Percentiles rank a stretch among this genome's conserved stretches.
Evolutionary conservation across 768 basidiomycete genomes (phyloP).

Genomic region (button mushroom (Agaricus bisporus)): DNA sequence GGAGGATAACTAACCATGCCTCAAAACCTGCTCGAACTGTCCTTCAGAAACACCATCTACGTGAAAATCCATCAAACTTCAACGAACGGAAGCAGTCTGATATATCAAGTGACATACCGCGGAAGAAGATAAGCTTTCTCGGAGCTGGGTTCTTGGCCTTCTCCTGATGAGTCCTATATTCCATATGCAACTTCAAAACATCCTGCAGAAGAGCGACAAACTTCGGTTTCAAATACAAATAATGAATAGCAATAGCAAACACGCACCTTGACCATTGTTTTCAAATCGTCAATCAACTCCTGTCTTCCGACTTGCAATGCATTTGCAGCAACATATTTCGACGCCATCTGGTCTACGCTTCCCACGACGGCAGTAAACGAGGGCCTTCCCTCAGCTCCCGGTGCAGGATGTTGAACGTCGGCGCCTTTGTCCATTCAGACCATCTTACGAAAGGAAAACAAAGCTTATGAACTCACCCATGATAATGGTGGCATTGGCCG

Average conservation of each 20-base stretch:
- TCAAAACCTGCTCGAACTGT: slow-evolving; percentile 44
- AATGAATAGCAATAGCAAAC: not conserved
- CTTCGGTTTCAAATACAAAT: not conserved
- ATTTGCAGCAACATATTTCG: slow-evolving; percentile 56
- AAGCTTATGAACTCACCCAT: slow-evolving; percentile 43
- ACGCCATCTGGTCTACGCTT: slow-evolving; percentile 63
- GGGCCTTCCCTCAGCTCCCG: slow-evolving; percentile 64
- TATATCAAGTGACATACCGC: slow-evolving; percentile 34
- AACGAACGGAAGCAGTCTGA: slow-evolving; percentile 1
- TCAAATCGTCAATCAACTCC: slow-evolving; percentile 67
- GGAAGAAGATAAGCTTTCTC: slow-evolving; percentile 64
- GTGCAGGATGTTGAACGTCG: slow-evolving; percentile 76
- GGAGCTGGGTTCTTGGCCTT: slow-evolving; percentile 34
- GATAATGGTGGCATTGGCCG: slow-evolving; percentile 65
- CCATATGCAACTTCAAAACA: slow-evolving; percentile 46
- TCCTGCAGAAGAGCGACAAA: slow-evolving; percentile 29
- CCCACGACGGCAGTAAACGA: slow-evolving; percentile 75
- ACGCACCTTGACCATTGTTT: slow-evolving; percentile 54
- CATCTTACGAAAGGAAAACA: not conserved
- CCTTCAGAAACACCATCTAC: slow-evolving; percentile 47
- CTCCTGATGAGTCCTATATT: slow-evolving; percentile 45
- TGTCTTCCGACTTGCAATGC: slow-evolving; percentile 52
- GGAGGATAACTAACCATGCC: slow-evolving; percentile 36
- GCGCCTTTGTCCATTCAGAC: slow-evolving; percentile 39
- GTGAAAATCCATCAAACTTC: slow-evolving; percentile 9